phyloP scores from a whole-genome alignment of 2,329 filamentous ascomycete species.

The Ophiostoma perfectum region DNA sequence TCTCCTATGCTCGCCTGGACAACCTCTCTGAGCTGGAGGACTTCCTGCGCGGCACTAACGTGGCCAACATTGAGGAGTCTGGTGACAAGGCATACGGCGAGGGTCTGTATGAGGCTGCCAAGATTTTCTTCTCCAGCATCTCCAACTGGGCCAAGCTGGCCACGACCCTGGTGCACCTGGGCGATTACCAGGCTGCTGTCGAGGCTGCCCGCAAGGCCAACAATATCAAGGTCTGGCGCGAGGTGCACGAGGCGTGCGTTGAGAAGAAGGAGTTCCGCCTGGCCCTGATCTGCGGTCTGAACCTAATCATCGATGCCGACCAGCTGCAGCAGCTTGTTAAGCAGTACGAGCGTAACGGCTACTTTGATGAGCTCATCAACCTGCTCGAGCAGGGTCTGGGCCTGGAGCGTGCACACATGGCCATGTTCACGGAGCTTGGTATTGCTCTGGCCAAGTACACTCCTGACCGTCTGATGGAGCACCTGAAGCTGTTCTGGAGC shows the following conservation, averaged over 20 bases:
- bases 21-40: conserved; percentile 92
- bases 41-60: conserved; percentile 87
- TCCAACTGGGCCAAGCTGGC: conserved; percentile 99
- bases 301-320: conserved; percentile 95
- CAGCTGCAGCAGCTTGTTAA: conserved; percentile 88
- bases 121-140: conserved; percentile 98
- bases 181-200: conserved; percentile 94
- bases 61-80: conserved; percentile 91
- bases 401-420: conserved; percentile 89
- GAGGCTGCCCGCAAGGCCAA: conserved; percentile 98
- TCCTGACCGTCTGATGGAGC: conserved; percentile 94
- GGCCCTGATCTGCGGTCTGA: conserved; percentile 96
- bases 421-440: conserved; percentile 90
- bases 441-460: conserved; percentile 93
- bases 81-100: conserved; percentile 97
- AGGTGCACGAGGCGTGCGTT: conserved; percentile 94
- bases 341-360: conserved; percentile 94
- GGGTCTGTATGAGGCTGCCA: conserved; percentile 89
- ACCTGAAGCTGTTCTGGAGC: conserved; percentile 97
- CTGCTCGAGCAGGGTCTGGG: conserved; percentile 92
- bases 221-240: conserved; percentile 98
- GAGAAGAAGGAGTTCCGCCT: conserved; percentile 98
- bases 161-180: conserved; percentile 93
- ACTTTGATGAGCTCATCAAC: conserved; percentile 96
- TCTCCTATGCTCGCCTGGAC: conserved; percentile 86